Base-by-base conservation (phyloP, 2,329 filamentous ascomycete species). In the Claviceps monticola region DNA sequence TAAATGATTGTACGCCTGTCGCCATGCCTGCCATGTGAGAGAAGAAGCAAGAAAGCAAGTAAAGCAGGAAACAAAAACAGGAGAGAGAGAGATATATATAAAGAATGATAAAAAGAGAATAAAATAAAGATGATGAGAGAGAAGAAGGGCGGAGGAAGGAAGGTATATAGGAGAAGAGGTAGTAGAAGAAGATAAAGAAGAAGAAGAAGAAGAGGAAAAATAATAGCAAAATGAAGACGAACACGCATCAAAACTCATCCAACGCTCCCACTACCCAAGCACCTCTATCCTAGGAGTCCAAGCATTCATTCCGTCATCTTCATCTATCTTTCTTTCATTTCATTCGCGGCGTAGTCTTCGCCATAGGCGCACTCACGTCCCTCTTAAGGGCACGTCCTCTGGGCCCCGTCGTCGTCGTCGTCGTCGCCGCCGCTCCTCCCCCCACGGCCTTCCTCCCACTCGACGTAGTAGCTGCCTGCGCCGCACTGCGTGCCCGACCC, bases 401-500 rank as follows among this genome's bases (percentile, higher is more conserved):
- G 6, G 53, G 48, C 29, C 48, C 51, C 23, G 48, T 29, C 42
- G 58, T 67, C 26, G 73, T 77, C 64, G 77, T 74, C 66, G 76
- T 80, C 55, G 73, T 69, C 6, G 83, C 74, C 5, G 80, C 80
- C 53, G 84, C 78, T 63, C 83, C 86, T 58, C 80, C 78, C 54
- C 74, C 63, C 73, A 78, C 77, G 64, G 76, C 74, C 66, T 76
- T 80, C 55, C 73, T 70, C 7, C 63, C 60, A 19, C 83, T 84
- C 54, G 75, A 70, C 19, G 83, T 84, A 54, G 75, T 70, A 5
- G 79, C 75, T 2, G 79, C 80, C 50, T 80, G 74, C 4, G 81
- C 80, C 53, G 84, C 78, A 63, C 83, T 87, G 58, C 80, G 75
- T 52, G 86, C 84, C 46, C 86, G 72, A 6, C 84, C 84, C 50